Evolutionary conservation across 805 yeast genomes (phyloP).

Genomic region (Zygosaccharomyces siamensis): DNA sequence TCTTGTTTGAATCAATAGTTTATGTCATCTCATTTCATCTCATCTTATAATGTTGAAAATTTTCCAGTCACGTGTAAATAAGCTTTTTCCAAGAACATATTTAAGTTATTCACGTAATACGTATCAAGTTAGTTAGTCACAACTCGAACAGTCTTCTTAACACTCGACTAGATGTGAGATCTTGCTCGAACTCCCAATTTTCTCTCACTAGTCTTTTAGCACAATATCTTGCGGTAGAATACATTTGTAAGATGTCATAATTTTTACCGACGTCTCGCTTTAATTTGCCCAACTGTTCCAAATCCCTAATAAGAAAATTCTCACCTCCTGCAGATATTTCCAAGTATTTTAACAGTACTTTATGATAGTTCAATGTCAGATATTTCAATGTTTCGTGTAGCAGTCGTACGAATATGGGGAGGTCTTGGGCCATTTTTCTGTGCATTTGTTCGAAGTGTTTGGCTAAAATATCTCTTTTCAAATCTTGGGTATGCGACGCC

Average conservation of each 20-base stretch:
- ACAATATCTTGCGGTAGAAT: constrained; percentile 28
- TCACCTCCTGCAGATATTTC: constrained; percentile 33
- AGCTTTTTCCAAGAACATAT: background rate
- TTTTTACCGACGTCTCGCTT: constrained; percentile 29
- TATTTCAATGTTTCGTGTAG: constrained; percentile 13
- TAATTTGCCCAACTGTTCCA: constrained; percentile 14
- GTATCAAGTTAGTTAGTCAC: constrained; percentile 4
- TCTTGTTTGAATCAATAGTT: background rate
- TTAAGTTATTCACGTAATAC: background rate
- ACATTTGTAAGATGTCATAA: constrained; percentile 37
- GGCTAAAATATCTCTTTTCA: constrained; percentile 27
- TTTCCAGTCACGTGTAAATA: constrained; percentile 5
- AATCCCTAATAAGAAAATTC: constrained; percentile 25
- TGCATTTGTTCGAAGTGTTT: constrained; percentile 30
- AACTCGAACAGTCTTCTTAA: constrained; percentile 29
- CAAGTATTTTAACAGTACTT: constrained; percentile 29
- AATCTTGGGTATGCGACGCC: constrained; percentile 20
- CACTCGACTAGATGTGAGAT: constrained; percentile 23
- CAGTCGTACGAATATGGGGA: constrained; percentile 28
- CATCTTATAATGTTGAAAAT: constrained; percentile 9
- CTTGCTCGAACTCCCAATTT: constrained; percentile 23
- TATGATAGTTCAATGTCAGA: constrained; percentile 23
- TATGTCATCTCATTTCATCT: constrained; percentile 9
- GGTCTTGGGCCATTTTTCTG: constrained; percentile 28
- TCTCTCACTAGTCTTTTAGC: constrained; percentile 32